Base-by-base conservation (phyloP, 805 yeast genomes). In the Kuraishia molischiana region DNA sequence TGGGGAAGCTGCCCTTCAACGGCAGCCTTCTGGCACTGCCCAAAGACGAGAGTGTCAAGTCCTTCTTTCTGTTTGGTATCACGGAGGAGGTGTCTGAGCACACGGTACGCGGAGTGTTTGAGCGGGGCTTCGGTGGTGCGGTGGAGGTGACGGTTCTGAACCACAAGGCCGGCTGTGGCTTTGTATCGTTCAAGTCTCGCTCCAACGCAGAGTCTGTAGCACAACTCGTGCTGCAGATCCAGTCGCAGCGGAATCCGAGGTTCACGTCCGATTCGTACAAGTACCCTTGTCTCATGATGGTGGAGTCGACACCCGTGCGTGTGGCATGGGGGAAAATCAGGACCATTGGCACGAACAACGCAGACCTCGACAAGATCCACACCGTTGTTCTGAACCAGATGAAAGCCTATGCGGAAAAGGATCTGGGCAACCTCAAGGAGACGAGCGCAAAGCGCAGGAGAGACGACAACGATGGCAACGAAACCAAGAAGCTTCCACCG, bases 61-160 rank as follows among this genome's bases (percentile, higher is more conserved):
- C 87, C 0, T 70, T 86, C 38, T 86, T 87, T 52, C 51, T 87
- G 15, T 84, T 79, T 57, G 95, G 95, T 2, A 63, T 85, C 15
- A 78, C 72, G 41, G 72, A 74, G 3, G 75, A 76, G 13, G 51
- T 80, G 5, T 80, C 94, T 0, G 85, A 79, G 47, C 78, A 77
- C 54, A 59, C 61, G 37, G 61, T 86, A 13, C 52, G 72, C 14
- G 74, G 74, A 5, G 64, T 54, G 43, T 75, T 80, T 39, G 61
- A 61, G 28, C 51, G 39, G 19, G 38, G 59, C 19, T 53, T 53
- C 26, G 56, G 49, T 40, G 82, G 82, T 1, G 51, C 60, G 26
- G 46, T 81, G 10, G 67, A 70, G 38, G 56, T 73, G 15, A 50
- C 77, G 22, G 62, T 66, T 9, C 54, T 79, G 18, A 66, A 73